Conservation (phyloP, 2,329 filamentous ascomycete genomes). For the Talaromyces albobiverticillius region DNA sequence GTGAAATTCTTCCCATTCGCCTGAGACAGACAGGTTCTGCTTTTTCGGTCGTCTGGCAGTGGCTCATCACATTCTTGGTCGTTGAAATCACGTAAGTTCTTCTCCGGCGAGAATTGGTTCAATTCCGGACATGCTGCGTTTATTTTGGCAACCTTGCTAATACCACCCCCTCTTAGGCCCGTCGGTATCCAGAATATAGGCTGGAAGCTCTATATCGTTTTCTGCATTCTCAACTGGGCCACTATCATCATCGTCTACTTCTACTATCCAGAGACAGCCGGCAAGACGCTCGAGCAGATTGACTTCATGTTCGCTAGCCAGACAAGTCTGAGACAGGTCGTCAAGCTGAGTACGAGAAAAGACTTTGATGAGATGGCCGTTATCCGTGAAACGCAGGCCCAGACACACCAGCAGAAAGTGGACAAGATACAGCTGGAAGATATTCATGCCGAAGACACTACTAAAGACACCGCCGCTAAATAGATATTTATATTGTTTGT, state of each 20-base stretch:
- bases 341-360: constrained; percentile 16
- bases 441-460: neutral
- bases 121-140: no score
- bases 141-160: no score
- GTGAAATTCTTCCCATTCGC: constrained; percentile 16
- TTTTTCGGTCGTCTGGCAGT: constrained; percentile 17
- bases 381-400: constrained; percentile 14
- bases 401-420: constrained; percentile 15
- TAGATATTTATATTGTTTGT: no score
- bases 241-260: constrained; percentile 47
- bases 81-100: constrained; percentile 41
- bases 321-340: constrained; percentile 15
- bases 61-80: constrained; percentile 21
- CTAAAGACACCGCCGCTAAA: no score
- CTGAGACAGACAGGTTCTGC: constrained; percentile 14
- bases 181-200: constrained; percentile 35
- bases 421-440: constrained; percentile 12
- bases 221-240: constrained; percentile 31
- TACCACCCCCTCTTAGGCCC: no score
- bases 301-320: constrained; percentile 22
- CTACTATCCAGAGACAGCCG: constrained; percentile 26
- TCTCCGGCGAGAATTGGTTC: no score
- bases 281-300: constrained; percentile 25
- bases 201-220: constrained; percentile 38
- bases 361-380: constrained; percentile 15